These are phyloP conservation scores for Neurospora intermedia DNA, from an alignment of 495 filamentous ascomycete genomes.

Conservation along the genomic window DNA sequence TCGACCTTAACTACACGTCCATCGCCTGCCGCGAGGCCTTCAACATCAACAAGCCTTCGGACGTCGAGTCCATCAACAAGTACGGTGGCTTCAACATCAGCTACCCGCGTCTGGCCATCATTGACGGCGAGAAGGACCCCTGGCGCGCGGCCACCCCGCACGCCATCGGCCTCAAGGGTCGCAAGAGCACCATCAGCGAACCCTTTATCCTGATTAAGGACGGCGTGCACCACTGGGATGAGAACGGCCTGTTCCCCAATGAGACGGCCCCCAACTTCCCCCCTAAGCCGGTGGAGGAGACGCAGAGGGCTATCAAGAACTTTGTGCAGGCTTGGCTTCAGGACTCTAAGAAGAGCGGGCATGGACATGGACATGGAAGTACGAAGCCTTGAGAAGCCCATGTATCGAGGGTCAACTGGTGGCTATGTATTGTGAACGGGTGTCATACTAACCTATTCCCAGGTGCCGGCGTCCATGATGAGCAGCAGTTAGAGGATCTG, in stretches of 20 bases:
- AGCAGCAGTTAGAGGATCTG: not conserved
- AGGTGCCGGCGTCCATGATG: not conserved
- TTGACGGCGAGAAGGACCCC: constrained; percentile 60
- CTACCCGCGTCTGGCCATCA: constrained; percentile 52
- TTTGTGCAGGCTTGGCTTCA: constrained; percentile 59
- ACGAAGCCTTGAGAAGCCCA: not conserved
- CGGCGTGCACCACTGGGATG: constrained; percentile 62
- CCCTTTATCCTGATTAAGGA: constrained; percentile 54
- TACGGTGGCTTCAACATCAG: constrained; percentile 57
- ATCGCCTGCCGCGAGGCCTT: constrained; percentile 48
- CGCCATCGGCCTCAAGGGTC: constrained; percentile 32
- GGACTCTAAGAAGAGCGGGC: constrained; percentile 33
- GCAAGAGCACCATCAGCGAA: constrained; percentile 44
- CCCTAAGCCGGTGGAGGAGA: constrained; percentile 40
- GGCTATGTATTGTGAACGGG: not conserved
- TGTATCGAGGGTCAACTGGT: not conserved
- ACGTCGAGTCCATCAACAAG: constrained; percentile 51
- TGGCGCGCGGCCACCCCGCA: constrained; percentile 60
- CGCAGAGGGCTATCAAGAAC: constrained; percentile 42
- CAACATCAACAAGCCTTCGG: constrained; percentile 47
- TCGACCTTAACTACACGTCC: constrained; percentile 44
- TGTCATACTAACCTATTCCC: not conserved
- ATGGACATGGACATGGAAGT: not conserved
- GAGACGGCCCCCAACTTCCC: constrained; percentile 43
- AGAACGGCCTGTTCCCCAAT: constrained; percentile 56